phyloP scores from a whole-genome alignment of 2,329 filamentous ascomycete species.

The Fusarium guadeloupense region DNA sequence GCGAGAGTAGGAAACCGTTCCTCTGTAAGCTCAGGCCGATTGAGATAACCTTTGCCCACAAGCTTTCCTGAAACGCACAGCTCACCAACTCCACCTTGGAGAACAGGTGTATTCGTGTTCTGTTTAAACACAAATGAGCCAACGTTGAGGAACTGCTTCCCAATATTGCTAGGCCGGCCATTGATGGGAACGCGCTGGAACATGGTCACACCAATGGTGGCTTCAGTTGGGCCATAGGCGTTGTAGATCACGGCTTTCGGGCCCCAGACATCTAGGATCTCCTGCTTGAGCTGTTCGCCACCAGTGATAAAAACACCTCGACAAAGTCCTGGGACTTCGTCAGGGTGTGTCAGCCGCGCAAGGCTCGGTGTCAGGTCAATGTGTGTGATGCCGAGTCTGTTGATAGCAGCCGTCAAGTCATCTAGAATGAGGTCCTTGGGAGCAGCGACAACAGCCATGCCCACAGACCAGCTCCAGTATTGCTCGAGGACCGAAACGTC shows the following conservation, averaged over 20 bases:
- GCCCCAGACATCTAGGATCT: slow-evolving; percentile 89
- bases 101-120: slow-evolving; percentile 73
- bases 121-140: slow-evolving; percentile 81
- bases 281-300: slow-evolving; percentile 86
- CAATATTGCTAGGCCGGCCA: slow-evolving; percentile 88
- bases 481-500: slow-evolving; percentile 94
- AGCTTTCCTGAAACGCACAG: slow-evolving; percentile 87
- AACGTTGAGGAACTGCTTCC: slow-evolving; percentile 86
- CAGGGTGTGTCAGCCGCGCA: slow-evolving; percentile 78
- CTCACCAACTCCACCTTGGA: slow-evolving; percentile 84
- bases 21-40: slow-evolving; percentile 77
- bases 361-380: slow-evolving; percentile 92
- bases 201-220: slow-evolving; percentile 92
- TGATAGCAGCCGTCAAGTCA: slow-evolving; percentile 79
- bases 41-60: slow-evolving; percentile 89
- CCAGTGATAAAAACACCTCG: slow-evolving; percentile 92
- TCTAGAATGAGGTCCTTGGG: slow-evolving; percentile 87
- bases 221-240: slow-evolving; percentile 90
- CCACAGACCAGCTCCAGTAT: slow-evolving; percentile 95
- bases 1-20: slow-evolving; percentile 77
- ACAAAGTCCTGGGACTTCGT: slow-evolving; percentile 82
- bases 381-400: slow-evolving; percentile 79
- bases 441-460: slow-evolving; percentile 83
- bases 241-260: slow-evolving; percentile 85
- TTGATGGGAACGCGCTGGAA: slow-evolving; percentile 80